Percentiles rank a stretch among this genome's conserved stretches.
Evolutionary conservation across 2,329 filamentous ascomycete species (phyloP).

Genomic region (Aspergillus ibericus): DNA sequence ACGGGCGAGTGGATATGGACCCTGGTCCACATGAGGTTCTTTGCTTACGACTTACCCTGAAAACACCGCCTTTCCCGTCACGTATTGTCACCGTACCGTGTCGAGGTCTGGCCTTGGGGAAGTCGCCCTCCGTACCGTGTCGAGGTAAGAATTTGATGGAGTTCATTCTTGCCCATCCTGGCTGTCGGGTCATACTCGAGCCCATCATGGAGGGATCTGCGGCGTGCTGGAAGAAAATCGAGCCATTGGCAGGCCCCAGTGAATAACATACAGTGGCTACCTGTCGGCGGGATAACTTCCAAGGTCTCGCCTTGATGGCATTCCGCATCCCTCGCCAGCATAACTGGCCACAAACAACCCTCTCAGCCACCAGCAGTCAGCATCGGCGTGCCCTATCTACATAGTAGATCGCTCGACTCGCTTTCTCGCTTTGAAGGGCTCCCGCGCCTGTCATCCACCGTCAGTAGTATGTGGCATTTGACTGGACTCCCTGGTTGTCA

Average conservation of each 20-base stretch:
- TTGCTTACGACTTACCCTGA: background rate
- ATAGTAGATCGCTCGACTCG: background rate
- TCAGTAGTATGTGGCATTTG: background rate
- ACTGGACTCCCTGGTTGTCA: background rate
- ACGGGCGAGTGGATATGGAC: constrained; percentile 5
- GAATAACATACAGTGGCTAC: background rate
- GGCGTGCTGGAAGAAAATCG: background rate
- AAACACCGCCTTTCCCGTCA: background rate
- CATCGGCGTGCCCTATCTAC: background rate
- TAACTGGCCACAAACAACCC: constrained; percentile 9
- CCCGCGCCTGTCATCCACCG: background rate
- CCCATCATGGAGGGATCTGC: background rate
- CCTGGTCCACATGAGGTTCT: constrained; percentile 3
- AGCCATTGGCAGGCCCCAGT: background rate
- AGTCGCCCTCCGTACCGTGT: background rate
- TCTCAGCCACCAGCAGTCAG: background rate
- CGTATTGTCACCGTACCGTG: background rate
- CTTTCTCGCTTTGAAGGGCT: background rate
- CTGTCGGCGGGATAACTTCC: background rate
- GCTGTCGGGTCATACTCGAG: background rate
- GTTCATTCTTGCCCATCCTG: background rate
- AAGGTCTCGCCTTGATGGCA: constrained; percentile 1
- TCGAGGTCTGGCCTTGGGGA: too few species aligned
- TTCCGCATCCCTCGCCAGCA: constrained; percentile 24
- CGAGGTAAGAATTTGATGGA: background rate